A percentile compares a stretch with the other conserved stretches of the same genome.
Conservation (phyloP, 495 filamentous ascomycete species). For the Penicillium pulvis region DNA sequence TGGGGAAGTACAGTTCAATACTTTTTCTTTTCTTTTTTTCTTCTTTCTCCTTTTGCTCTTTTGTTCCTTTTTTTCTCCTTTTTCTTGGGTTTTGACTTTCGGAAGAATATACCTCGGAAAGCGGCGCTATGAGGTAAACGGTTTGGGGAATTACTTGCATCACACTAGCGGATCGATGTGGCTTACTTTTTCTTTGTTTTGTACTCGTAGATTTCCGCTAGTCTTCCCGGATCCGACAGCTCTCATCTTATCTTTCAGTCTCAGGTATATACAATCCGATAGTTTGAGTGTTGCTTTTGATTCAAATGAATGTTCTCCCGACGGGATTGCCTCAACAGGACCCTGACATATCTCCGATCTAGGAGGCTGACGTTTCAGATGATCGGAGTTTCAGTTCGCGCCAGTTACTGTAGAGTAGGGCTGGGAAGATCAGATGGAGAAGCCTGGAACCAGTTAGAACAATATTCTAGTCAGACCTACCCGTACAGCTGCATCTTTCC, state of each 20-base stretch:
- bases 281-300: neutral
- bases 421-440: constrained; percentile 1
- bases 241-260: neutral
- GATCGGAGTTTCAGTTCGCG: constrained; percentile 20
- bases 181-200: neutral
- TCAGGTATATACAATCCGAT: neutral
- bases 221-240: neutral
- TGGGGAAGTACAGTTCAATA: neutral
- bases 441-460: neutral
- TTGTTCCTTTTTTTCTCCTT: neutral
- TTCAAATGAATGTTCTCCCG: neutral
- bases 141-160: neutral
- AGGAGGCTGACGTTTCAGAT: constrained; percentile 14
- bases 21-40: constrained; percentile 1
- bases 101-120: neutral
- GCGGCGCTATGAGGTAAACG: neutral
- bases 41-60: too few species aligned
- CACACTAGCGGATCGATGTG: neutral
- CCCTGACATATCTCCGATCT: constrained; percentile 11
- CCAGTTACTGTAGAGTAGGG: constrained; percentile 8
- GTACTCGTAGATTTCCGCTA: neutral
- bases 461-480: neutral
- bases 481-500: neutral
- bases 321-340: constrained; percentile 2
- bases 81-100: neutral